Base-by-base conservation (phyloP, 805 yeast species). In the Hanseniaspora lachancei region DNA sequence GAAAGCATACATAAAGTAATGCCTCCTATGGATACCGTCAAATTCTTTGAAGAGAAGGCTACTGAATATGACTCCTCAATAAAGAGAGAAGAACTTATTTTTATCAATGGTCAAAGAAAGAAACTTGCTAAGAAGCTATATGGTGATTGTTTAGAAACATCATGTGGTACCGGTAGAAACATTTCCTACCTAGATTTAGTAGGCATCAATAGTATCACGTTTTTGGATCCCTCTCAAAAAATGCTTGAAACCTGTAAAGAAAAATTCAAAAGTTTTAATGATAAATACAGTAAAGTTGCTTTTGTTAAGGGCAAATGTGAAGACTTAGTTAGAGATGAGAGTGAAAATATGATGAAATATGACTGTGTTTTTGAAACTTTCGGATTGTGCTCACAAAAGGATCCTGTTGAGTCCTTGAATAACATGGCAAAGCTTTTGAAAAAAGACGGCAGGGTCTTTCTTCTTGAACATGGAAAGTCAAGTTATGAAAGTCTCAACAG, bases 151-250 rank as follows among this genome's bases (percentile, higher is more conserved):
- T 71, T 93, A 57, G 98, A 93, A 68, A 93, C 91, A 12, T 84
- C 97, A 0, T 86, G 95, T 65, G 98, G 98, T 57, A 93, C 98
- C 0, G 97, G 98, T 7, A 77, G 97, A 68, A 93, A 93, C 66
- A 77, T 91, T 57, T 81, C 83, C 49, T 89, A 83, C 65, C 69
- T 88, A 61, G 76, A 82, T 54, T 77, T 81, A 21, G 74, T 77
- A 1, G 66, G 72, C 29, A 70, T 91, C 34, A 74, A 77, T 49
- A 84, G 96, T 0, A 77, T 87, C 40, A 91, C 97, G 0, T 87
- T 86, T 62, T 69, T 89, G 49, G 98, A 93, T 67, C 77, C 96
- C 1, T 85, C 97, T 0, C 66, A 74, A 47, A 80, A 83, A 57
- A 93, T 93, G 98, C 81, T 93, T 72, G 86, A 84, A 61, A 75